These are phyloP conservation scores for Leucocoprinus gongylophorus DNA, from an alignment of 1,284 basidiomycete genomes.

Conservation along the genomic window DNA sequence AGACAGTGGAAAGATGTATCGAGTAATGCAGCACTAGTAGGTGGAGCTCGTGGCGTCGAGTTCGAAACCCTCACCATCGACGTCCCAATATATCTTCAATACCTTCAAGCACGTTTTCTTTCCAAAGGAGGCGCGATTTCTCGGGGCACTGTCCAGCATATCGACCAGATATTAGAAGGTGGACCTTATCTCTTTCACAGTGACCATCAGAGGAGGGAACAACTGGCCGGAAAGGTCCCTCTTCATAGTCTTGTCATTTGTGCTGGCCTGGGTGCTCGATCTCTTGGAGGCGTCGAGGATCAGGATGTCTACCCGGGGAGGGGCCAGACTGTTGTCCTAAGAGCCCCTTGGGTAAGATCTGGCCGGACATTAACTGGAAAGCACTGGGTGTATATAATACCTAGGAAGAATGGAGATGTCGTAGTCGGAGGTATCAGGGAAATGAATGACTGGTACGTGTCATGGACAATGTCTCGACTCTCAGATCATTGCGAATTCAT, in stretches of 20 bases:
- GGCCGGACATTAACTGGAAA: constrained; percentile 46
- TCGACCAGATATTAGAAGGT: constrained; percentile 60
- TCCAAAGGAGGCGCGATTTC: constrained; percentile 51
- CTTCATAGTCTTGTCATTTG: constrained; percentile 61
- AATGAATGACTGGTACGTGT: constrained; percentile 53
- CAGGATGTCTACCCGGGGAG: constrained; percentile 68
- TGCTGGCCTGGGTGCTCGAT: constrained; percentile 55
- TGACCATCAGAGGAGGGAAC: constrained; percentile 7
- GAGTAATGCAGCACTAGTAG: constrained; percentile 36
- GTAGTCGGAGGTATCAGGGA: constrained; percentile 60
- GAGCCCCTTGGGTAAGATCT: constrained; percentile 66
- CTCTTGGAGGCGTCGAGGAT: constrained; percentile 77
- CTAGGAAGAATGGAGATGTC: constrained; percentile 60
- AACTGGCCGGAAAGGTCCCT: constrained; percentile 19
- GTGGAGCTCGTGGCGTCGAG: constrained; percentile 40
- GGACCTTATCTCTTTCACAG: constrained; percentile 37
- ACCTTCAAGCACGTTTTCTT: constrained; percentile 58
- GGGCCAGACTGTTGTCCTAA: constrained; percentile 78
- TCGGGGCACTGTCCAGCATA: constrained; percentile 54
- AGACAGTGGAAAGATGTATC: constrained; percentile 39
- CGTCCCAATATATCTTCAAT: constrained; percentile 58
- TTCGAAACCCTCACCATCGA: constrained; percentile 69
- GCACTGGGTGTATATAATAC: constrained; percentile 65
- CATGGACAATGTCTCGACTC: background rate
- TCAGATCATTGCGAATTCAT: background rate